These are phyloP conservation scores for Malus hybrid DNA, from an alignment of 331 rosid genomes.

Conservation along the genomic window DNA sequence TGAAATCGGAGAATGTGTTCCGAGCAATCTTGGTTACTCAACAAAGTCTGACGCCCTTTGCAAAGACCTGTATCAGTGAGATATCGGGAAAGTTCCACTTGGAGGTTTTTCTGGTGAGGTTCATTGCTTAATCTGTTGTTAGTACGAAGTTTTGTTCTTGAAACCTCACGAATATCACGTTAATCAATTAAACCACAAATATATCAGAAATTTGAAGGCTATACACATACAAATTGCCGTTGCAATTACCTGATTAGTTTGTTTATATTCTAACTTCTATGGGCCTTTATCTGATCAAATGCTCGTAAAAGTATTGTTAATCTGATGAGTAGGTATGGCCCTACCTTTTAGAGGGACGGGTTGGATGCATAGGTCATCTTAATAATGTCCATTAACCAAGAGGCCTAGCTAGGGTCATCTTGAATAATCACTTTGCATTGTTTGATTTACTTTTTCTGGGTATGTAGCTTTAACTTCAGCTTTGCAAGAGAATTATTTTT, in stretches of 20 bases:
- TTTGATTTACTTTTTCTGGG: background rate
- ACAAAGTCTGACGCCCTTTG: constrained; percentile 46
- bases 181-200: background rate
- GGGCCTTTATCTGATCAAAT: background rate
- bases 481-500: no score
- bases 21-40: constrained; percentile 61
- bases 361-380: background rate
- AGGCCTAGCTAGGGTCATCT: background rate
- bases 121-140: background rate
- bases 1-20: constrained; percentile 48
- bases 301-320: background rate
- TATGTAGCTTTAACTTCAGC: background rate
- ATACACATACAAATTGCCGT: background rate
- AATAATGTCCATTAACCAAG: no score
- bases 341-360: background rate
- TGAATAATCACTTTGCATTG: background rate
- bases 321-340: background rate
- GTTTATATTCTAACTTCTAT: background rate
- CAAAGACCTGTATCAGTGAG: constrained; percentile 36
- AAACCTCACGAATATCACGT: background rate
- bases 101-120: constrained; percentile 71
- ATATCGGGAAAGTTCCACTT: constrained; percentile 43
- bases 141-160: background rate
- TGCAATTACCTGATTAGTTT: background rate
- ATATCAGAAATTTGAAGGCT: background rate